A percentile compares a stretch with the other conserved stretches of the same genome.
Evolutionary conservation across 192 early-diverging fungal genomes (phyloP).

Genomic region (Oehlia diaphana): DNA sequence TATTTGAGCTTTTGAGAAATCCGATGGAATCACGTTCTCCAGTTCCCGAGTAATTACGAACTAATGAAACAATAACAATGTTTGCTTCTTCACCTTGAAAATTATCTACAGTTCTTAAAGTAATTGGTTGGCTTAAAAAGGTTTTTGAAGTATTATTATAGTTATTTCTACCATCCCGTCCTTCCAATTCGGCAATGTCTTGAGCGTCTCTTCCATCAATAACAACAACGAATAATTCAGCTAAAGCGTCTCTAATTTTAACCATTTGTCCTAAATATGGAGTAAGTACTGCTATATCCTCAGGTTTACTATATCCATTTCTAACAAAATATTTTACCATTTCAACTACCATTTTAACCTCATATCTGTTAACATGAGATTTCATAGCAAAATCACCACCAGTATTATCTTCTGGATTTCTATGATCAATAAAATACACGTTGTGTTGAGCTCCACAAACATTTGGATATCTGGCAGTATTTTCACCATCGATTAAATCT

Average conservation of each 20-base stretch:
- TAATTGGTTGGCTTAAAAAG: slow-evolving; percentile 24
- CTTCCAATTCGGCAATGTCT: slow-evolving; percentile 31
- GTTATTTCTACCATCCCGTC: too few relatives aligned
- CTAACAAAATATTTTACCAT: slow-evolving; percentile 49
- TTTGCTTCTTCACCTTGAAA: slow-evolving; percentile 50
- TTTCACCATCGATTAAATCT: slow-evolving; percentile 40
- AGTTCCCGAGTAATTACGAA: slow-evolving; percentile 32
- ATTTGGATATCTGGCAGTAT: slow-evolving; percentile 31
- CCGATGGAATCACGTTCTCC: slow-evolving; percentile 40
- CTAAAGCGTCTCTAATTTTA: slow-evolving; percentile 40
- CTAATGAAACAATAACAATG: slow-evolving; percentile 46
- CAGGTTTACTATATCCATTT: slow-evolving; percentile 48
- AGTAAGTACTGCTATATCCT: slow-evolving; percentile 56
- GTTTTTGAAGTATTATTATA: not conserved
- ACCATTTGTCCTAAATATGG: slow-evolving; percentile 56
- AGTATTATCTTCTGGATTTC: slow-evolving; percentile 40
- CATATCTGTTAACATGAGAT: slow-evolving; percentile 49
- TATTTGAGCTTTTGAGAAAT: slow-evolving; percentile 56
- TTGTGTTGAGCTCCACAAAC: slow-evolving; percentile 47
- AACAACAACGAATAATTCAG: slow-evolving; percentile 31
- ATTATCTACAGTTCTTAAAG: slow-evolving; percentile 46
- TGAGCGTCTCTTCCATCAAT: slow-evolving; percentile 45
- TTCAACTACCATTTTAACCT: slow-evolving; percentile 51
- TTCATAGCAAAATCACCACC: slow-evolving; percentile 38
- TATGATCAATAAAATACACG: slow-evolving; percentile 53